phyloP scores from a whole-genome alignment of 495 filamentous ascomycete species.

The Letharia columbiana region DNA sequence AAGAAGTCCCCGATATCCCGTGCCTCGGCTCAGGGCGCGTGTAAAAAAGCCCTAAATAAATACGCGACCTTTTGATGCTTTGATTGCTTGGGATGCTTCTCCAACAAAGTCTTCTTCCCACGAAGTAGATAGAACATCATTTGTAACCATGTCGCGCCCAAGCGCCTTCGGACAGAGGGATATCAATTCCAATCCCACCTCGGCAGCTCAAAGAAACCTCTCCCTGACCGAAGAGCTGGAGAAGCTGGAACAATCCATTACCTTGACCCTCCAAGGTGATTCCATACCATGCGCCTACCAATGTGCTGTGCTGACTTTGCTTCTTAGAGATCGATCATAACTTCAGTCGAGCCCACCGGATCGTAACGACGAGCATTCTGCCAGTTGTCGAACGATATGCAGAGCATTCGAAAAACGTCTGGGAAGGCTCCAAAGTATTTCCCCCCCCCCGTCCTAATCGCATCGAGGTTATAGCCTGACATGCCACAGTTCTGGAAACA shows the following conservation, averaged over 20 bases:
- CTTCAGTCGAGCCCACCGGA: slow-evolving; percentile 92
- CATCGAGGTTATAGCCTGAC: not conserved
- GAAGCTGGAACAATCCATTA: slow-evolving; percentile 93
- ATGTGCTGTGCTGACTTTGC: slow-evolving; percentile 15
- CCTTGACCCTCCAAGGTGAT: slow-evolving; percentile 84
- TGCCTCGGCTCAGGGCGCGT: not conserved
- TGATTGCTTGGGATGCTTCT: too few species aligned
- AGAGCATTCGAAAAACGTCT: slow-evolving; percentile 85
- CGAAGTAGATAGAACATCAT: not conserved
- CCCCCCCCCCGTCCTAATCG: not conserved
- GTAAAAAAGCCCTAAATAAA: not conserved
- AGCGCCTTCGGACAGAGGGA: slow-evolving; percentile 25
- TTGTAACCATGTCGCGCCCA: slow-evolving; percentile 41
- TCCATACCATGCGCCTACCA: not conserved
- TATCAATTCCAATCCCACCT: not conserved
- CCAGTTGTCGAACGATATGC: slow-evolving; percentile 95
- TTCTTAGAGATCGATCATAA: slow-evolving; percentile 92
- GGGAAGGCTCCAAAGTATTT: slow-evolving; percentile 86
- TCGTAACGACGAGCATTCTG: slow-evolving; percentile 87
- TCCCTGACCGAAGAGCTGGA: slow-evolving; percentile 91
- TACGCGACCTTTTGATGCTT: too few species aligned
- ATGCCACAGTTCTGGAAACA: slow-evolving; percentile 85
- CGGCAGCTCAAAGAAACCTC: slow-evolving; percentile 52
- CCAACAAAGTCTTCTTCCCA: not conserved
- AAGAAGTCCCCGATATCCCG: not conserved